Evolutionary conservation across 78 protist species (phyloP).

Genomic region (Isochrysis galbana): DNA sequence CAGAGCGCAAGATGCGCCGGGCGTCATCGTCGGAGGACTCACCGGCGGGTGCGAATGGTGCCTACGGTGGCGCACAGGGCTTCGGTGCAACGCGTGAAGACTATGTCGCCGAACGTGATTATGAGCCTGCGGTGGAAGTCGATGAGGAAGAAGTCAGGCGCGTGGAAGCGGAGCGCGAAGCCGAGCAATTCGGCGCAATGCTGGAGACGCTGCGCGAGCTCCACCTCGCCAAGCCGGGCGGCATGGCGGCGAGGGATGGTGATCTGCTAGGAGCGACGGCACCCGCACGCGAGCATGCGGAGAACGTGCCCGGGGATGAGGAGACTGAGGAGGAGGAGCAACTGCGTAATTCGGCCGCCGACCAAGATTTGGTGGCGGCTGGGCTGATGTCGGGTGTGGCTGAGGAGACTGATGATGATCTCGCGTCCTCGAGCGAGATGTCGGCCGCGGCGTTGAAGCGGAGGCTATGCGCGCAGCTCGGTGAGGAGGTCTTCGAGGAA

Average conservation of each 20-base stretch:
- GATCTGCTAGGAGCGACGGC: neutral
- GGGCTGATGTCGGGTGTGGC: neutral
- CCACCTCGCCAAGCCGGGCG: neutral
- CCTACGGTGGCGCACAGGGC: neutral
- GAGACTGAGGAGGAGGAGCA: neutral
- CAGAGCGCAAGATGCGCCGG: neutral
- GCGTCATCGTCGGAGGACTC: neutral
- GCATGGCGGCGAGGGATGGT: neutral
- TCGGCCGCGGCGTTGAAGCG: neutral
- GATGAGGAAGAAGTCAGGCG: neutral
- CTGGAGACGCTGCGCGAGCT: constrained; percentile 16
- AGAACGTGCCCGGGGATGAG: neutral
- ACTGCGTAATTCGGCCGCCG: neutral
- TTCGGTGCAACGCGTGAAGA: no score
- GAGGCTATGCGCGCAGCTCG: neutral
- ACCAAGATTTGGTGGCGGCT: neutral
- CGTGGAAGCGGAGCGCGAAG: neutral
- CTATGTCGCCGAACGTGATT: neutral
- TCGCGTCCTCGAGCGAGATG: neutral
- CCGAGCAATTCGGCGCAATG: neutral
- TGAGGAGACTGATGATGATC: neutral
- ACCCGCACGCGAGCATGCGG: neutral
- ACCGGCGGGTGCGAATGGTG: neutral
- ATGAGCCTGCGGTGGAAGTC: neutral
- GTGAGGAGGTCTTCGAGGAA: neutral